Evolutionary conservation across 2,329 filamentous ascomycete genomes (phyloP), one percentile per base, ranked within the genome.

Genomic region (Lachnellula occidentalis): DNA sequence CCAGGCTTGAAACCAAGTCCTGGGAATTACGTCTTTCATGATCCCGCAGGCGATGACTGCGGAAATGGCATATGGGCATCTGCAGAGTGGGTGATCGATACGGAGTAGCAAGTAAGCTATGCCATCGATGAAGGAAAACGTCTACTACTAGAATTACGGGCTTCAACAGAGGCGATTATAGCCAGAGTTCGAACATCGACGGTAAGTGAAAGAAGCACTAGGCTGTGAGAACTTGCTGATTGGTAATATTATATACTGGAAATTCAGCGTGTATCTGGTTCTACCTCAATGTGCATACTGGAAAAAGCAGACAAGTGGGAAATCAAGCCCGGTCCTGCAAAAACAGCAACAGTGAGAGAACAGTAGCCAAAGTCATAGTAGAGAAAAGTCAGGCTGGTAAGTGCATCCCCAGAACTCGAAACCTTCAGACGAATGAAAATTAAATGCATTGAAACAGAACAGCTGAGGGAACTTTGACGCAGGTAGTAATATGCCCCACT

Each of bases 21-120:
- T 42, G 36, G 42, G 17, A 50, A 54, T 37, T 54, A n/a, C 22
- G 53, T 54, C 19, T 54, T 54, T 19, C 42, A 54, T 41, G 53
- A 54, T 47, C 42, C 51, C 7, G 34, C 11, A 17, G 53, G 53
- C 9, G 53, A 54, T 47, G n/a, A 50, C 8, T 9, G n/a, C 12
- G 42, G 24, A 1, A 11, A 11, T 21, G 42, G 53, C 14, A 31
- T 34, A 11, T 54, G 53, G 53, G 48, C 48, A 3, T 54, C 51
- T 42, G 39, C 53, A 3, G 53, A 50, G 21, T 54, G 53, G 48
- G 21, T 14, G 15, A 42, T 54, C 14, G 27, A 31, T 31, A 31
- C 27, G 8, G 27, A 34, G 27, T 22, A 37, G 22, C 12, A 41
- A 41, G 48, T 47, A 17, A 47, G 41, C 41, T 11, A 5, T 46